phyloP scores from a whole-genome alignment of 176 grass and related monocot species.

The Miscanthus lutarioriparius region DNA sequence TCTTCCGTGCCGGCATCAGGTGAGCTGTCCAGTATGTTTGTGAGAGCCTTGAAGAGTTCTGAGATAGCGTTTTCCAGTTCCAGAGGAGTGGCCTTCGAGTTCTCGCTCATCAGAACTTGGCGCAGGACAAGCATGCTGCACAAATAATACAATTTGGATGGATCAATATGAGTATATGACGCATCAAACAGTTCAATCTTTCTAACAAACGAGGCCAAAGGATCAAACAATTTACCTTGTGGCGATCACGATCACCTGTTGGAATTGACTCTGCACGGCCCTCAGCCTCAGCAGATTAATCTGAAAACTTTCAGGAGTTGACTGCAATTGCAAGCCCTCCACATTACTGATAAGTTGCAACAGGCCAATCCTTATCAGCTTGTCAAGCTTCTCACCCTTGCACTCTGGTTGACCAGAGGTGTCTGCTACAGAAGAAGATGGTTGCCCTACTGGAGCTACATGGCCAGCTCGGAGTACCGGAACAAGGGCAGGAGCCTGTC shows the following conservation, averaged over 20 bases:
- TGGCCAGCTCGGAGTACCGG: slow-evolving; percentile 70
- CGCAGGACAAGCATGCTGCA: slow-evolving; percentile 81
- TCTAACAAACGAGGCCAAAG: neutral
- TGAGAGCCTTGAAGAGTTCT: slow-evolving; percentile 48
- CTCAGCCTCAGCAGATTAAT: slow-evolving; percentile 76
- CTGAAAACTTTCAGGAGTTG: slow-evolving; percentile 71
- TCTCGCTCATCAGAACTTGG: slow-evolving; percentile 79
- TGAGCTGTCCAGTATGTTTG: slow-evolving; percentile 48
- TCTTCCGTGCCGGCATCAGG: slow-evolving; percentile 61
- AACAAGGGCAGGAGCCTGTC: slow-evolving; percentile 63
- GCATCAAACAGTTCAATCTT: neutral
- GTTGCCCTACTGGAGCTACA: slow-evolving; percentile 35
- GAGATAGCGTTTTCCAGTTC: slow-evolving; percentile 51
- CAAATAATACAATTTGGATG: slow-evolving; percentile 5
- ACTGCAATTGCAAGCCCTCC: slow-evolving; percentile 66
- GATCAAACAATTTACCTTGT: slow-evolving; percentile 56
- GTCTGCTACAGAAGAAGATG: slow-evolving; percentile 29
- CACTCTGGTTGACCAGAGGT: slow-evolving; percentile 60
- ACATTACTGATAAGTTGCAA: slow-evolving; percentile 58
- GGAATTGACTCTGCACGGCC: slow-evolving; percentile 68
- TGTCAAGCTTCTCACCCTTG: slow-evolving; percentile 78
- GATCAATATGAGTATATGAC: neutral
- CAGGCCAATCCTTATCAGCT: slow-evolving; percentile 70
- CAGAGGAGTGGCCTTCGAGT: slow-evolving; percentile 18
- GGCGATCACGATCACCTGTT: slow-evolving; percentile 76